A percentile compares a stretch with the other conserved stretches of the same genome.
phyloP scores from a whole-genome alignment of 2,329 filamentous ascomycete species.

The Ascosphaera aggregata region DNA sequence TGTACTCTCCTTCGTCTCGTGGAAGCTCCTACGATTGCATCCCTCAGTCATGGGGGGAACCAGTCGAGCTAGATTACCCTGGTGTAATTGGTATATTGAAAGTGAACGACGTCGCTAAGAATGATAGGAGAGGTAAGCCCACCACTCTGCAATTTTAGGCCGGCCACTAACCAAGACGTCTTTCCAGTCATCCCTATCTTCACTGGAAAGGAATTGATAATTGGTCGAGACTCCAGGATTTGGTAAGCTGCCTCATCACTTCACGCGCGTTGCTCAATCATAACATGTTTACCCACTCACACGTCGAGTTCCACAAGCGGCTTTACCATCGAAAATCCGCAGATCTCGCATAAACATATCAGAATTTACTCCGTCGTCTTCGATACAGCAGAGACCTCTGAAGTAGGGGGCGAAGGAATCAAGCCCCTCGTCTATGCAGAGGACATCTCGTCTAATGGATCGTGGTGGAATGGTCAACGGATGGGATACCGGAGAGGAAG shows the following conservation, averaged over 20 bases:
- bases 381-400: slow-evolving; percentile 14
- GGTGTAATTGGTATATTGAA: background rate
- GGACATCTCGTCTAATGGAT: slow-evolving; percentile 20
- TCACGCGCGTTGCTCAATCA: background rate
- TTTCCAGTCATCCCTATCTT: slow-evolving; percentile 4
- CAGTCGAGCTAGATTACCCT: background rate
- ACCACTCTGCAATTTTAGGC: background rate
- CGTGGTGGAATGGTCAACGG: slow-evolving; percentile 13
- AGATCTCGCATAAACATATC: slow-evolving; percentile 19
- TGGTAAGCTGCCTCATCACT: slow-evolving; percentile 4
- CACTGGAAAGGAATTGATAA: slow-evolving; percentile 4
- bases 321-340: slow-evolving; percentile 12
- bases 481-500: slow-evolving; percentile 4
- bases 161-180: background rate
- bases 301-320: slow-evolving; percentile 6
- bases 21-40: background rate
- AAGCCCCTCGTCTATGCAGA: slow-evolving; percentile 20
- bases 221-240: slow-evolving; percentile 5
- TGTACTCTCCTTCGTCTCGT: background rate
- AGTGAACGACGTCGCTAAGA: background rate
- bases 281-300: background rate
- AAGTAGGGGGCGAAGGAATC: slow-evolving; percentile 9
- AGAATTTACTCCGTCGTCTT: slow-evolving; percentile 21
- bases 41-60: background rate
- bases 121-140: background rate